phyloP scores from a whole-genome alignment of 1,284 basidiomycete species.

The Fomitopsis betulina region DNA sequence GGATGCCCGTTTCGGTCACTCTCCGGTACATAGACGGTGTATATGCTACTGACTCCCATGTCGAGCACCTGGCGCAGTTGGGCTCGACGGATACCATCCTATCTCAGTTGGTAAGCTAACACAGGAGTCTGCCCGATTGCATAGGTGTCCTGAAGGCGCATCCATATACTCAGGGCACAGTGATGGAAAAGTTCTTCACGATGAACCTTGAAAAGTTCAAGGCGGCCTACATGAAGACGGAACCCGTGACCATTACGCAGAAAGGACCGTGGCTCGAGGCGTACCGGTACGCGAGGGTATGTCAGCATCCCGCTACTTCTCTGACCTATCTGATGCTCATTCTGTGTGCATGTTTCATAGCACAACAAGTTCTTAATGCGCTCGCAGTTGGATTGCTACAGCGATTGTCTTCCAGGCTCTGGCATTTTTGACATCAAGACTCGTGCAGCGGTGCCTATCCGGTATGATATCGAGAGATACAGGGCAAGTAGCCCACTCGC shows the following conservation, averaged over 20 bases:
- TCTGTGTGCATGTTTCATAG: conserved; percentile 31
- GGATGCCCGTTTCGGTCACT: conserved; percentile 72
- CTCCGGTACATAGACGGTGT: conserved; percentile 64
- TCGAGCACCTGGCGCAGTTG: conserved; percentile 34
- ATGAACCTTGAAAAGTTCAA: conserved; percentile 62
- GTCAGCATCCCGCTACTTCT: conserved; percentile 15
- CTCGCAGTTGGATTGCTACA: conserved; percentile 90
- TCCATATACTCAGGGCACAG: conserved; percentile 74
- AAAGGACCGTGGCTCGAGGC: conserved; percentile 51
- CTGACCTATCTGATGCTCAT: not conserved
- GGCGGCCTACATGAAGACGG: conserved; percentile 45
- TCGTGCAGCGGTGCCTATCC: conserved; percentile 80
- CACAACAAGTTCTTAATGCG: conserved; percentile 84
- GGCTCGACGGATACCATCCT: conserved; percentile 65
- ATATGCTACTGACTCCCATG: conserved; percentile 80
- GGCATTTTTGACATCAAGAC: conserved; percentile 98
- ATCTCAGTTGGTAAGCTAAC: conserved; percentile 63
- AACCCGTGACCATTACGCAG: conserved; percentile 32
- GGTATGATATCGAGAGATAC: conserved; percentile 85
- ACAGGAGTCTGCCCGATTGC: not conserved
- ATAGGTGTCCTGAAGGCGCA: not conserved
- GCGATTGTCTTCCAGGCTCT: conserved; percentile 78
- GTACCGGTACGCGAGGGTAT: conserved; percentile 78
- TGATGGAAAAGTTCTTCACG: conserved; percentile 90
- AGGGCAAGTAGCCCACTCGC: conserved; percentile 43